Base-by-base conservation (phyloP, 2,329 filamentous ascomycete genomes). In the Fusarium sublunatum region DNA sequence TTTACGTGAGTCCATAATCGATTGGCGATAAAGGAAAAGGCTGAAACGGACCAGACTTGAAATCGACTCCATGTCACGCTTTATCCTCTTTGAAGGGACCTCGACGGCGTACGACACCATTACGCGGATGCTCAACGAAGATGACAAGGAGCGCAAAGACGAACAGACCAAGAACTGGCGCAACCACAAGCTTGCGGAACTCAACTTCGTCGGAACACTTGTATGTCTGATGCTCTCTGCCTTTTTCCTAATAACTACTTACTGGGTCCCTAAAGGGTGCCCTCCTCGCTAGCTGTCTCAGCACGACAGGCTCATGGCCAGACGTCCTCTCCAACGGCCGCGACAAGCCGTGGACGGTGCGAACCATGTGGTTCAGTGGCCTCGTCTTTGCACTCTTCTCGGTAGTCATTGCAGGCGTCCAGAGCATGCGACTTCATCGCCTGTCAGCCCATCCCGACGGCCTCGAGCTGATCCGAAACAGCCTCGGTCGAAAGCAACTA, bases 151-250 rank as follows among this genome's bases (percentile, higher is more conserved):
- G 0, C 25, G 28, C 13, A 36, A 55, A 28, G 50, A 58, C 39
- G 51, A 55, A 32, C 24, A 55, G 54, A 58, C 54, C 1, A 58
- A 58, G 19, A 54, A 55, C 4, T 58, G 54, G 54, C 32, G 54
- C 3, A 36, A 58, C 36, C 54, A 58, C 10, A 58, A 58, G 15
- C n/a, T 58, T 0, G 13, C 43, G 6, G 54, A 58, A 12, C 43
- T 58, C 3, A 55, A 55, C 7, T 58, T 55, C 39, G 54, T 58
- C 2, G 54, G 54, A 49, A 58, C 54, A 25, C 43, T 58, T 11
- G 54, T 55, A 55, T n/a, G 50, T 15, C 32, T 9, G 19, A 19
- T 19, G 1, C 3, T 2, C 13, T 1, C 7, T 34, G 2, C n/a
- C 31, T 7, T 34, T 34, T 12, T 32, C 1, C 25, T 15, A 5